Evolutionary conservation across 768 basidiomycete genomes (phyloP), one percentile per base, ranked within the genome.

Genomic region (Suillus paluster): DNA sequence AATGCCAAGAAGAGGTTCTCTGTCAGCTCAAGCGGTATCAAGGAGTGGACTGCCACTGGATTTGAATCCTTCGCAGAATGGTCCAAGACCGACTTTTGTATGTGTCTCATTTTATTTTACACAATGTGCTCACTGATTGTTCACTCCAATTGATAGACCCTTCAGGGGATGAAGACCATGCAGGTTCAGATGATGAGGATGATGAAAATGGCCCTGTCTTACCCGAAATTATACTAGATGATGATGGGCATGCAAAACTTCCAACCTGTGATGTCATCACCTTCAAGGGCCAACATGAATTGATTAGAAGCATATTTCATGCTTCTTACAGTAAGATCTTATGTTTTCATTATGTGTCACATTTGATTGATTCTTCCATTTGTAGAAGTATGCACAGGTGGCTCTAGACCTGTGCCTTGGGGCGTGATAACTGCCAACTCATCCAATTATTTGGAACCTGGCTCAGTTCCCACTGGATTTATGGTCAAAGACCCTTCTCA

Each of bases 141-240:
- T 42, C 36, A 36, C 36, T 36, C 36, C 6, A n/a, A 44, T 9
- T n/a, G 10, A 44, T 49, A 49, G 48, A 49, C 5, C 48, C 48
- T 49, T 49, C 48, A 30, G 27, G 19, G 2, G 27, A 19, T 19
- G 0, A 12, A 2, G 67, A 27, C 67, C 67, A 63, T 19, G 39
- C n/a, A 2, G 63, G 23, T 49, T 49, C 48, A 17, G 48, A 34
- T 9, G 2, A 23, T 14, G 44, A 45, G 21, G 44, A 44, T 44
- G 42, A 4, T 11, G 4, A 64, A 60, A 11, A 45, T 45, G 44
- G 2, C 10, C 21, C 11, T 45, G 45, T 3, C 3, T 0, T 23
- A 36, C 45, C 44, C 1, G 33, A 49, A 27, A 14, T 59, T 6
- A 8, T 19, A 3, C 8, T 36, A 17, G 58, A 59, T 38, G 25